Conservation (phyloP, 768 basidiomycete genomes). For the Auricularia auricula-judae region DNA sequence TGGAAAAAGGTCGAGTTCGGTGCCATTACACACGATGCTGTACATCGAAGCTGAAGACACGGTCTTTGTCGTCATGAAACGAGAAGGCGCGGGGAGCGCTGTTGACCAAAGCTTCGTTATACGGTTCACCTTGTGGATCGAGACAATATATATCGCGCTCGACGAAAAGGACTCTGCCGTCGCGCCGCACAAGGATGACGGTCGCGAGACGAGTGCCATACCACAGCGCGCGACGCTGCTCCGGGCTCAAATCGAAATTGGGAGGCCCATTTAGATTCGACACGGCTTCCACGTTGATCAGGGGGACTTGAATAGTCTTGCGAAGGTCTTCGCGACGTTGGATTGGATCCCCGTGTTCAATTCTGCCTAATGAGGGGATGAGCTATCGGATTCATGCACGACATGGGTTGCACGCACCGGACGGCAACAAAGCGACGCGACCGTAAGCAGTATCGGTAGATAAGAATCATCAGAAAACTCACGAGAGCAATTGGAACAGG, state of each 20-base stretch:
- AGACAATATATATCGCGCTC: slow-evolving; percentile 62
- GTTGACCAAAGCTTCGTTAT: not conserved
- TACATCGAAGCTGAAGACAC: not conserved
- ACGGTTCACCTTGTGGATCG: slow-evolving; percentile 22
- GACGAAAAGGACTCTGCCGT: slow-evolving; percentile 51
- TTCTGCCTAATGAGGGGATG: not conserved
- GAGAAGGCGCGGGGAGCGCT: not conserved
- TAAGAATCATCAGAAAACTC: slow-evolving; percentile 22
- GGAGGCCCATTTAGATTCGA: slow-evolving; percentile 24
- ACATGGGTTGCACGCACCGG: too few relatives aligned
- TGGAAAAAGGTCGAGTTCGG: too few relatives aligned
- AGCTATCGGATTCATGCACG: not conserved
- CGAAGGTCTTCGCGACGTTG: slow-evolving; percentile 40
- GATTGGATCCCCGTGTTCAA: slow-evolving; percentile 11
- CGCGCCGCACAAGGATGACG: slow-evolving; percentile 51
- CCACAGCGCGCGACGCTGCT: slow-evolving; percentile 6
- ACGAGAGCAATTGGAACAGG: slow-evolving; percentile 62
- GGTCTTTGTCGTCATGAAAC: not conserved
- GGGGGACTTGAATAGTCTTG: slow-evolving; percentile 52
- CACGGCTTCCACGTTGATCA: not conserved
- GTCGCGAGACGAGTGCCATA: slow-evolving; percentile 72
- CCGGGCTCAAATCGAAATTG: not conserved
- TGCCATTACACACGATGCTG: too few relatives aligned
- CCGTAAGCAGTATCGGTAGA: not conserved
- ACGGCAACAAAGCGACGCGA: not conserved